A percentile compares a stretch with the other conserved stretches of the same genome.
These are phyloP conservation scores for Aspergillus cejpii DNA, from an alignment of 2,329 filamentous ascomycete species.

Conservation along the genomic window DNA sequence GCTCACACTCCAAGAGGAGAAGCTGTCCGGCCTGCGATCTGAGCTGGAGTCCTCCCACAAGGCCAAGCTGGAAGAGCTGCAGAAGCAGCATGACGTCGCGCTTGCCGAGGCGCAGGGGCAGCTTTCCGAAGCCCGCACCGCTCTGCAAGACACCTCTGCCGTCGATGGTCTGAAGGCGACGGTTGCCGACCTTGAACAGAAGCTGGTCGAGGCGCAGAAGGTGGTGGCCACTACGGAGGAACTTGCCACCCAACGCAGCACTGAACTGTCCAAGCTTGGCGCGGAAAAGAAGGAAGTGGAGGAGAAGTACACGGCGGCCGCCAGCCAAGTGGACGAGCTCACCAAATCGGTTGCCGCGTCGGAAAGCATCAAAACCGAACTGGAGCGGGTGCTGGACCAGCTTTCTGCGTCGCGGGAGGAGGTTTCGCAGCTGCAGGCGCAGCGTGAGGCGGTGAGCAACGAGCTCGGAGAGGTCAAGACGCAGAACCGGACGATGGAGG, in stretches of 20 bases:
- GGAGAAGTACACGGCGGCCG: constrained; percentile 28
- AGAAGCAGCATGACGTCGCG: constrained; percentile 31
- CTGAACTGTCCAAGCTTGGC: constrained; percentile 42
- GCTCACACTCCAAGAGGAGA: constrained; percentile 35
- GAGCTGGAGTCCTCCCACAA: constrained; percentile 35
- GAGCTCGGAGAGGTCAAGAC: constrained; percentile 30
- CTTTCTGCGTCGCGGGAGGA: constrained; percentile 32
- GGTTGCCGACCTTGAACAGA: constrained; percentile 54
- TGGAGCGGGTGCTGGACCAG: constrained; percentile 57
- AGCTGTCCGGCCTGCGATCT: constrained; percentile 31
- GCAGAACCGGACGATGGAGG: constrained; percentile 28
- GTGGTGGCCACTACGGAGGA: constrained; percentile 39
- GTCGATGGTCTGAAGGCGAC: constrained; percentile 37
- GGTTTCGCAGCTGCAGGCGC: constrained; percentile 25
- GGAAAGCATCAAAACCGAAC: constrained; percentile 62
- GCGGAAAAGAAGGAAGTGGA: constrained; percentile 44
- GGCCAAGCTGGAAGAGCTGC: constrained; percentile 32
- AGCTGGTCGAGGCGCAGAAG: constrained; percentile 52
- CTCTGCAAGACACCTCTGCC: constrained; percentile 33
- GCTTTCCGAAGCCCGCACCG: constrained; percentile 31
- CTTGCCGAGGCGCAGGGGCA: constrained; percentile 31
- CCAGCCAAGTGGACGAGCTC: constrained; percentile 66
- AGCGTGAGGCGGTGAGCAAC: constrained; percentile 24
- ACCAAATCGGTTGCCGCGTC: constrained; percentile 74
- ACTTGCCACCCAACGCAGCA: constrained; percentile 37